These are phyloP conservation scores for Mycena indigotica DNA, from an alignment of 768 basidiomycete genomes.

Conservation along the genomic window DNA sequence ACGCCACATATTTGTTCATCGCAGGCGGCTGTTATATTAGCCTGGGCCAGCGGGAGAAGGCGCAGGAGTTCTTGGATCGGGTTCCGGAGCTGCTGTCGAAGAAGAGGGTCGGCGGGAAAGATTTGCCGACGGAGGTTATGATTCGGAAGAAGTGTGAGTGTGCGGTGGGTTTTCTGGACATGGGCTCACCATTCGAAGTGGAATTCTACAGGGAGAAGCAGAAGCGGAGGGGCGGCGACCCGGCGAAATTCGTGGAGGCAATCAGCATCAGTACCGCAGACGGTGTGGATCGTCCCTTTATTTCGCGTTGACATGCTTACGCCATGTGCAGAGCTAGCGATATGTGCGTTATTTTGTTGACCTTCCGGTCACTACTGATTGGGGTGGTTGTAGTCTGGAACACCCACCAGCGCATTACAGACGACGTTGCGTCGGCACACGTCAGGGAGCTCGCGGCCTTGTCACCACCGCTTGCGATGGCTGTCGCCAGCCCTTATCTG, in stretches of 20 bases:
- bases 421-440: constrained; percentile 56
- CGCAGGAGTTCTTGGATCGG: constrained; percentile 48
- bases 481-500: constrained; percentile 28
- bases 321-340: constrained; percentile 55
- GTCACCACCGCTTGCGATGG: constrained; percentile 46
- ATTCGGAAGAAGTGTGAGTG: constrained; percentile 74
- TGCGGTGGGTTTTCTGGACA: constrained; percentile 45
- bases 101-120: constrained; percentile 63
- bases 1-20: constrained; percentile 77
- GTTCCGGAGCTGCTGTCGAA: constrained; percentile 63
- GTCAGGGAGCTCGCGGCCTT: constrained; percentile 55
- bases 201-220: constrained; percentile 77
- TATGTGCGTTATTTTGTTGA: constrained; percentile 51
- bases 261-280: constrained; percentile 73
- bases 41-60: constrained; percentile 54
- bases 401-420: constrained; percentile 62
- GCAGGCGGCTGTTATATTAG: constrained; percentile 75
- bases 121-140: constrained; percentile 73
- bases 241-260: constrained; percentile 50
- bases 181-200: constrained; percentile 67
- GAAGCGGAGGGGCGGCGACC: constrained; percentile 51
- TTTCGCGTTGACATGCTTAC: not conserved
- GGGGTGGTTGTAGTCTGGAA: constrained; percentile 66
- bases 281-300: constrained; percentile 41
- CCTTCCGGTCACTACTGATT: not conserved